Percentiles rank a stretch among this genome's conserved stretches.
phyloP scores from a whole-genome alignment of 202 grass and related monocot species.

The Zoysia matrella region DNA sequence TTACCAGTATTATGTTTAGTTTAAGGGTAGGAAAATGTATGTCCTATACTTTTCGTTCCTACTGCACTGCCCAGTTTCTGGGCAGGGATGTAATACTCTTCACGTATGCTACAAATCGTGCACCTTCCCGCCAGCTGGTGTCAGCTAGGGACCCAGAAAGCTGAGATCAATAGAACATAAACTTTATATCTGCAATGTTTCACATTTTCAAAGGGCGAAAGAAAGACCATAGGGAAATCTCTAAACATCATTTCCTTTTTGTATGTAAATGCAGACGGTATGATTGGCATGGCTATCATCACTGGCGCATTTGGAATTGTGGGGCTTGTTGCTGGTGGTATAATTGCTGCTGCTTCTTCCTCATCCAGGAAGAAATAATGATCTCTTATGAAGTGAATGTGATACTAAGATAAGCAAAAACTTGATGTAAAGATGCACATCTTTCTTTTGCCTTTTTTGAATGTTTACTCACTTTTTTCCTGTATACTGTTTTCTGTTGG shows the following conservation, averaged over 20 bases:
- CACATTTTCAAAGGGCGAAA: neutral
- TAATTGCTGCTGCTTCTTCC: conserved; percentile 62
- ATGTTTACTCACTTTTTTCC: neutral
- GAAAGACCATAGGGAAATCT: conserved; percentile 1
- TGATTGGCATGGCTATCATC: conserved; percentile 90
- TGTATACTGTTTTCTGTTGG: neutral
- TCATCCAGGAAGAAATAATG: conserved; percentile 79
- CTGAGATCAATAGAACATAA: conserved; percentile 14
- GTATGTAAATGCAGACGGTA: conserved; percentile 67
- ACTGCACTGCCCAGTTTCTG: neutral
- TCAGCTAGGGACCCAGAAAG: conserved; percentile 12
- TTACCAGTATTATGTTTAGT: neutral
- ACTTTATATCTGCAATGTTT: neutral
- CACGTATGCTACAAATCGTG: neutral
- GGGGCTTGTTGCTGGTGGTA: conserved; percentile 80
- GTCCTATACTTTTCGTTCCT: neutral
- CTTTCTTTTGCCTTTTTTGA: conserved; percentile 19
- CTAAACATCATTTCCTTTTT: conserved; percentile 1
- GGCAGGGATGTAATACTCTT: neutral
- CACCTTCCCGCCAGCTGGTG: neutral
- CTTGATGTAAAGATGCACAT: conserved; percentile 28
- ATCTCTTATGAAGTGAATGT: conserved; percentile 33
- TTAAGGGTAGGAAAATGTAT: neutral
- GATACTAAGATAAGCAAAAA: conserved; percentile 26
- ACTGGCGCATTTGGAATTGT: conserved; percentile 77